A percentile compares a stretch with the other conserved stretches of the same genome.
Evolutionary conservation across 768 basidiomycete species (phyloP).

Genomic region (Trametopsis cervina): DNA sequence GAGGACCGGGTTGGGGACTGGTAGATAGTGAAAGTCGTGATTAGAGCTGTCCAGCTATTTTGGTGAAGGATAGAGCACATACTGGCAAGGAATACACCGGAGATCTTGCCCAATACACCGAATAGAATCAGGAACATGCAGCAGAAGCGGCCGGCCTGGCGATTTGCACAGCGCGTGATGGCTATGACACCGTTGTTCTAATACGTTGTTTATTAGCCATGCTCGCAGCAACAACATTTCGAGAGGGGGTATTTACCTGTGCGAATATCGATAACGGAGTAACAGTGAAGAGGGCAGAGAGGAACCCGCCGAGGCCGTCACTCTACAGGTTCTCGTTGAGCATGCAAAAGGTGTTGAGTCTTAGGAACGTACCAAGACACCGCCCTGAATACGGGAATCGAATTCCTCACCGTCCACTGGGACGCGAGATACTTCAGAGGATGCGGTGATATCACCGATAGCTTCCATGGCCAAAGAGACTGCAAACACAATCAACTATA

Average conservation of each 20-base stretch:
- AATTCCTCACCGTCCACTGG: conserved; percentile 69
- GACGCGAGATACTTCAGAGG: conserved; percentile 75
- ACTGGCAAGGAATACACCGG: conserved; percentile 78
- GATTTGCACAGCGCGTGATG: conserved; percentile 79
- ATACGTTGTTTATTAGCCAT: neutral
- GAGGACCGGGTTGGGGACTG: conserved; percentile 72
- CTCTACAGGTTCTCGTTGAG: conserved; percentile 30
- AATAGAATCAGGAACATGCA: conserved; percentile 75
- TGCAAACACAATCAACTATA: conserved; percentile 18
- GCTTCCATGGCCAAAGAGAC: conserved; percentile 78
- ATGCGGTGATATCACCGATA: conserved; percentile 80
- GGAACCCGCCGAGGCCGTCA: conserved; percentile 75
- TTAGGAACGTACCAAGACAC: conserved; percentile 46
- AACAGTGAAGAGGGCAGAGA: conserved; percentile 77
- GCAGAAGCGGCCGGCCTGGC: conserved; percentile 73
- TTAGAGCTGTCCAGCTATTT: no score
- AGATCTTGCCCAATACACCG: conserved; percentile 74
- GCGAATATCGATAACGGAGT: conserved; percentile 77
- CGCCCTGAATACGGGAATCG: conserved; percentile 79
- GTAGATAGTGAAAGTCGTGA: neutral
- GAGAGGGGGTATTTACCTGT: conserved; percentile 31
- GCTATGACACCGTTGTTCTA: conserved; percentile 80
- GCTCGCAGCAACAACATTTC: neutral
- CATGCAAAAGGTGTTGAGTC: neutral
- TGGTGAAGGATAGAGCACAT: conserved; percentile 14